phyloP scores from a whole-genome alignment of 2,329 filamentous ascomycete species.

The Exophiala aquamarina region DNA sequence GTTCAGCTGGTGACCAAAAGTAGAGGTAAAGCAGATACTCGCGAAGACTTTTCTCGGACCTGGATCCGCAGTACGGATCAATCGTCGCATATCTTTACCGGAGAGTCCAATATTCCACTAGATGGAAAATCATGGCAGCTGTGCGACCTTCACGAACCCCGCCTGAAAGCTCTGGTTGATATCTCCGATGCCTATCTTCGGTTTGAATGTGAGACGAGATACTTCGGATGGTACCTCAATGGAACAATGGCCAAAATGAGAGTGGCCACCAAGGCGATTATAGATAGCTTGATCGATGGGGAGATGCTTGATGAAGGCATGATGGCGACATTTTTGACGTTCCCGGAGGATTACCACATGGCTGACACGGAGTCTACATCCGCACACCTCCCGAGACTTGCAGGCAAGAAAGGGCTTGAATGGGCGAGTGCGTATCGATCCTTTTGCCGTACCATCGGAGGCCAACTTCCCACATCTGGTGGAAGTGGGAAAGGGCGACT shows the following conservation, averaged over 20 bases:
- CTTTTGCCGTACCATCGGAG: constrained; percentile 15
- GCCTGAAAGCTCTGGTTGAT: constrained; percentile 64
- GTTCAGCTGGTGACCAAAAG: constrained; percentile 63
- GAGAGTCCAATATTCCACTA: constrained; percentile 63
- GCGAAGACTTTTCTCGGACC: constrained; percentile 14
- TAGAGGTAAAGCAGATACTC: constrained; percentile 27
- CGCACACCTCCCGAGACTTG: constrained; percentile 13
- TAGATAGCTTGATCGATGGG: constrained; percentile 61
- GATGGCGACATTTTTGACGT: constrained; percentile 36
- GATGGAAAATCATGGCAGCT: constrained; percentile 94
- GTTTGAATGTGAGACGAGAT: constrained; percentile 56
- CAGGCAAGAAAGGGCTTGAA: constrained; percentile 21
- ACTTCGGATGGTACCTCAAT: constrained; percentile 81
- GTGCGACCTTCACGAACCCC: constrained; percentile 83
- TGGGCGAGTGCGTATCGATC: constrained; percentile 24
- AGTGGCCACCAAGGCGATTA: constrained; percentile 83
- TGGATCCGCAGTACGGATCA: constrained; percentile 29
- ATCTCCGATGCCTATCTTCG: constrained; percentile 54
- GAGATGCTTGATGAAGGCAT: constrained; percentile 34
- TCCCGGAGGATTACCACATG: constrained; percentile 35
- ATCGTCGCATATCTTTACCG: constrained; percentile 74
- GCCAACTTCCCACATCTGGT: constrained; percentile 6
- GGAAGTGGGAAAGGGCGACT: constrained; percentile 14
- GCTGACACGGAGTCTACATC: neutral
- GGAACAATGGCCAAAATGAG: constrained; percentile 82